phyloP scores from a whole-genome alignment of 108 stramenopile species.

The Skeletonema menzelii region DNA sequence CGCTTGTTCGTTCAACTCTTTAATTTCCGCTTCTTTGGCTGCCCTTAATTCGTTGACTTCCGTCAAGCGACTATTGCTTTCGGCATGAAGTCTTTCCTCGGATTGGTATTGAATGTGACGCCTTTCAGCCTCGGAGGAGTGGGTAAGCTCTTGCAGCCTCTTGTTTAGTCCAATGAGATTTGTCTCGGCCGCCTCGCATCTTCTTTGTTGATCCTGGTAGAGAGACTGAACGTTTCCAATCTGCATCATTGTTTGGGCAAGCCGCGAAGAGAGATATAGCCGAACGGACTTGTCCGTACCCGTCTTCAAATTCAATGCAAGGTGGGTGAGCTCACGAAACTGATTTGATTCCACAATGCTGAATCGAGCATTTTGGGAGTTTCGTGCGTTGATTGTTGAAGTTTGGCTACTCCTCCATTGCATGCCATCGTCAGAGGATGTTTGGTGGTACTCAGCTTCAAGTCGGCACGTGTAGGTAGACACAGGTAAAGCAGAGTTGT shows the following conservation, averaged over 20 bases:
- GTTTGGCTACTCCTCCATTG: slow-evolving; percentile 22
- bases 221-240: slow-evolving; percentile 7
- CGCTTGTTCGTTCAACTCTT: slow-evolving; percentile 25
- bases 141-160: slow-evolving; percentile 30
- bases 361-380: slow-evolving; percentile 34
- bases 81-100: slow-evolving; percentile 37
- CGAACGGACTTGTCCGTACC: slow-evolving; percentile 51
- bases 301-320: slow-evolving; percentile 42
- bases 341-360: slow-evolving; percentile 55
- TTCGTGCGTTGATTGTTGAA: not conserved
- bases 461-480: slow-evolving; percentile 51
- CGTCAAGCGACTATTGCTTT: slow-evolving; percentile 14
- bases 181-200: slow-evolving; percentile 32
- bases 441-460: slow-evolving; percentile 14
- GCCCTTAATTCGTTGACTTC: slow-evolving; percentile 36
- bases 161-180: slow-evolving; percentile 27
- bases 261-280: slow-evolving; percentile 43
- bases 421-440: slow-evolving; percentile 14
- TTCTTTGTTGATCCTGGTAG: slow-evolving; percentile 18
- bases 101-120: slow-evolving; percentile 23
- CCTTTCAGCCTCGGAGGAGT: slow-evolving; percentile 36
- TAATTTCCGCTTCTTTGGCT: slow-evolving; percentile 44
- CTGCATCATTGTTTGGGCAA: slow-evolving; percentile 42
- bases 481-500: slow-evolving; percentile 18
- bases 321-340: slow-evolving; percentile 53